Evolutionary conservation across 2,329 filamentous ascomycete species (phyloP).

Genomic region (Trichoderma oligosporum): DNA sequence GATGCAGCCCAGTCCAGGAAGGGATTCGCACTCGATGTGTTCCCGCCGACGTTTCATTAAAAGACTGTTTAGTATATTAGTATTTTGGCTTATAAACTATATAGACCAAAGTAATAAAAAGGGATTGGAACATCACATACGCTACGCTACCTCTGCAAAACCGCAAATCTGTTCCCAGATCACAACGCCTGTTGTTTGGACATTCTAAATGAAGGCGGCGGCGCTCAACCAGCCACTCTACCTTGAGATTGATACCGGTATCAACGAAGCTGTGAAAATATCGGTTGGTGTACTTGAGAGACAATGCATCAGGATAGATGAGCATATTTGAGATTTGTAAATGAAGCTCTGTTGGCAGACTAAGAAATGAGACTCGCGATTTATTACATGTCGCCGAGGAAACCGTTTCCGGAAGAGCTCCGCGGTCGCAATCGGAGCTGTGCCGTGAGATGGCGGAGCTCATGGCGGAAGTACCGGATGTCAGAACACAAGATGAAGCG

Average conservation of each 20-base stretch:
- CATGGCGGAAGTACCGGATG: background rate
- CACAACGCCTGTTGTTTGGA: slow-evolving; percentile 55
- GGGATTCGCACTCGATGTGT: slow-evolving; percentile 58
- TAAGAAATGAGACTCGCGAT: slow-evolving; percentile 34
- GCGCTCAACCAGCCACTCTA: slow-evolving; percentile 65
- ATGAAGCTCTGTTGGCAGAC: slow-evolving; percentile 64
- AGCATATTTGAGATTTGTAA: slow-evolving; percentile 57
- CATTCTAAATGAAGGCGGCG: slow-evolving; percentile 61
- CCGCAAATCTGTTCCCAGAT: slow-evolving; percentile 54
- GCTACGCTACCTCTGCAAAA: slow-evolving; percentile 59
- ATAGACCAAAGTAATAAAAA: too few relatives aligned
- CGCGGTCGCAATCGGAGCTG: slow-evolving; percentile 1
- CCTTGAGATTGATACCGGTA: slow-evolving; percentile 62
- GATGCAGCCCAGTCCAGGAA: slow-evolving; percentile 54
- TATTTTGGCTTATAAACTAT: background rate
- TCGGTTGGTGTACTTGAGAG: slow-evolving; percentile 62
- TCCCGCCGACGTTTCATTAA: slow-evolving; percentile 57
- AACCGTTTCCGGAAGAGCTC: background rate
- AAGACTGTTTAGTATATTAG: slow-evolving; percentile 37
- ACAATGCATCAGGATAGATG: slow-evolving; percentile 67
- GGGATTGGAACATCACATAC: slow-evolving; percentile 42
- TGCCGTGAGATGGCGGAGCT: background rate
- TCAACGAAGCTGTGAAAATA: slow-evolving; percentile 63
- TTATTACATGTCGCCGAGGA: background rate
- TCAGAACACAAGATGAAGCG: background rate